phyloP scores from a whole-genome alignment of 2,329 filamentous ascomycete genomes.

The Stagonosporopsis chrysanthemi region DNA sequence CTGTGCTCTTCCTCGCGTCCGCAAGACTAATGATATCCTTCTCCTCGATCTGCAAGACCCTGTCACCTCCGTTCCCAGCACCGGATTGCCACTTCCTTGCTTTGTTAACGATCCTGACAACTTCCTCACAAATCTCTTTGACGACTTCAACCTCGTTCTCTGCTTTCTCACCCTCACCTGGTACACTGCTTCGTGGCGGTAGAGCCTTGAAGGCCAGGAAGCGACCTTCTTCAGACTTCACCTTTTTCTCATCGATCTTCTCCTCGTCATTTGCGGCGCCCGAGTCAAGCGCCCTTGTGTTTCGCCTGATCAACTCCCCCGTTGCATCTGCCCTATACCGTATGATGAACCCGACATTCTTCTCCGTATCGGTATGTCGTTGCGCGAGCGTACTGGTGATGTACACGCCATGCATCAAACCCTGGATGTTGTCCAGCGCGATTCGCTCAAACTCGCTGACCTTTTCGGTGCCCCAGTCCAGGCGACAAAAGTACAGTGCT shows the following conservation, averaged over 20 bases:
- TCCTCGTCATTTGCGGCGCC: conserved; percentile 38
- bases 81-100: conserved; percentile 51
- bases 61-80: conserved; percentile 40
- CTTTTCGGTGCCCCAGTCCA: conserved; percentile 96
- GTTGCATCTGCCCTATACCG: conserved; percentile 76
- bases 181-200: conserved; percentile 55
- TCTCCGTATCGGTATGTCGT: conserved; percentile 76
- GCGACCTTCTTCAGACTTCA: conserved; percentile 33
- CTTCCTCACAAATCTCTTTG: conserved; percentile 74
- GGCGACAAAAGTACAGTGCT: conserved; percentile 86
- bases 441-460: conserved; percentile 91
- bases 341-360: conserved; percentile 85
- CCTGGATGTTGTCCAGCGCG: conserved; percentile 74
- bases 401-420: conserved; percentile 82
- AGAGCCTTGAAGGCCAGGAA: conserved; percentile 66
- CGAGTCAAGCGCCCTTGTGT: conserved; percentile 78
- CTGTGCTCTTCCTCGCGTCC: conserved; percentile 87
- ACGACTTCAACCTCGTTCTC: conserved; percentile 63
- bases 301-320: conserved; percentile 77
- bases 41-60: conserved; percentile 57
- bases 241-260: conserved; percentile 26
- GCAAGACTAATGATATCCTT: conserved; percentile 81
- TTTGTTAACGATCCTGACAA: conserved; percentile 70
- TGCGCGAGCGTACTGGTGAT: conserved; percentile 86
- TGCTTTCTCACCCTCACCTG: conserved; percentile 32